These are phyloP conservation scores for Cladosporium sp. DNA, from an alignment of 2,329 filamentous ascomycete genomes.

Conservation along the genomic window DNA sequence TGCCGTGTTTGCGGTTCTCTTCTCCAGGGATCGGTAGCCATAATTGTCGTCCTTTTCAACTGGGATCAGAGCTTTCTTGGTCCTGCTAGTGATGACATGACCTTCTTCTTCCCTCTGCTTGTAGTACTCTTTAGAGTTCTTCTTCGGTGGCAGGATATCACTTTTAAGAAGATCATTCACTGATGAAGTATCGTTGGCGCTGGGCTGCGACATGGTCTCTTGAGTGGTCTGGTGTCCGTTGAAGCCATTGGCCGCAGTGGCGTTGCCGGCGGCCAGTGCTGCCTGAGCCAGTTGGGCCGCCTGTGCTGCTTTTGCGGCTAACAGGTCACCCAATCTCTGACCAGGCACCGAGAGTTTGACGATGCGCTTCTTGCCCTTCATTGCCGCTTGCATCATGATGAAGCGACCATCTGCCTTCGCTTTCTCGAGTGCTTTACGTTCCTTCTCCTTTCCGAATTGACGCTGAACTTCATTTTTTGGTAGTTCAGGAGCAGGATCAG, in stretches of 20 bases:
- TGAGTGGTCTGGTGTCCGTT: background rate
- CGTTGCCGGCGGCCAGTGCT: slow-evolving; percentile 12
- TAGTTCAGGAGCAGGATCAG: slow-evolving; percentile 23
- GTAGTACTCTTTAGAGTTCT: slow-evolving; percentile 35
- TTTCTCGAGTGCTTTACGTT: slow-evolving; percentile 38
- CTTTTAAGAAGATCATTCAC: slow-evolving; percentile 25
- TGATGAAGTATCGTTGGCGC: slow-evolving; percentile 7
- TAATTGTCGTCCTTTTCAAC: slow-evolving; percentile 32
- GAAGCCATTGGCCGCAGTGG: background rate
- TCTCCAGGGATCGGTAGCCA: slow-evolving; percentile 31
- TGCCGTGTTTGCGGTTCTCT: background rate
- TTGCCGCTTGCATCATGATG: slow-evolving; percentile 42
- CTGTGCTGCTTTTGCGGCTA: slow-evolving; percentile 29
- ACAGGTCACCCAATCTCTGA: slow-evolving; percentile 34
- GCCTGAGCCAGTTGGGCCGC: slow-evolving; percentile 20
- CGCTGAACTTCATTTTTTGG: slow-evolving; percentile 42
- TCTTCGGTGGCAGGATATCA: slow-evolving; percentile 29
- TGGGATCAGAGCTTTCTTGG: slow-evolving; percentile 29
- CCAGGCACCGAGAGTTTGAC: slow-evolving; percentile 38
- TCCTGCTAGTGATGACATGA: slow-evolving; percentile 26
- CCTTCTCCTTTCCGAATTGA: slow-evolving; percentile 46
- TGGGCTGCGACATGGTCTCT: background rate
- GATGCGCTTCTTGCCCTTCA: slow-evolving; percentile 43
- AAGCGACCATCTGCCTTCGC: slow-evolving; percentile 41
- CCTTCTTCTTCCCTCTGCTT: slow-evolving; percentile 33